phyloP scores from a whole-genome alignment of 2,329 filamentous ascomycete species.

The Parascedosporium putredinis region DNA sequence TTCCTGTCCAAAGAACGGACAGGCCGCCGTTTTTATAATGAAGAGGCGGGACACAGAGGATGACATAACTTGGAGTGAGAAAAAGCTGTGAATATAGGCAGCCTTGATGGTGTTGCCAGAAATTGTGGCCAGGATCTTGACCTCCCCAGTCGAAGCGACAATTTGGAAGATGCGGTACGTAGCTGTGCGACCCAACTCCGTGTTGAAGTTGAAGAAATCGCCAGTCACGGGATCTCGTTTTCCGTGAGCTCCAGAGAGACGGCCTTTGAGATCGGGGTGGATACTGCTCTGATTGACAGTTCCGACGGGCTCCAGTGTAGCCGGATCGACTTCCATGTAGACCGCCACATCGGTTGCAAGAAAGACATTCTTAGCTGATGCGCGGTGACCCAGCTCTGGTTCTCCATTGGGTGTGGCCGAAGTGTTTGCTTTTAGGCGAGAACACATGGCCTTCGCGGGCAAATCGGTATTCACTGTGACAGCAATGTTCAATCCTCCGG shows the following conservation, averaged over 20 bases:
- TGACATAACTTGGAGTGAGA: constrained; percentile 61
- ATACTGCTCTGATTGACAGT: constrained; percentile 48
- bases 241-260: constrained; percentile 59
- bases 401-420: constrained; percentile 9
- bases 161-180: constrained; percentile 62
- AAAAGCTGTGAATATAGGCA: constrained; percentile 77
- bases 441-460: constrained; percentile 39
- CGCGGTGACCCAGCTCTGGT: constrained; percentile 24
- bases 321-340: constrained; percentile 54
- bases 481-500: constrained; percentile 44
- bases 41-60: constrained; percentile 63
- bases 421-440: background rate
- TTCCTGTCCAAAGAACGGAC: constrained; percentile 52
- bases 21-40: constrained; percentile 48
- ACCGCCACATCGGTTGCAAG: constrained; percentile 43
- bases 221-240: constrained; percentile 62
- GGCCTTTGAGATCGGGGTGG: constrained; percentile 59
- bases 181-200: constrained; percentile 45
- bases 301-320: constrained; percentile 63
- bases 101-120: constrained; percentile 34
- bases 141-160: constrained; percentile 51
- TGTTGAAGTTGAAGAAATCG: constrained; percentile 73
- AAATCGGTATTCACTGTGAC: constrained; percentile 54
- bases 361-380: constrained; percentile 37
- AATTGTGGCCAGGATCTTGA: constrained; percentile 62